Percentiles rank a stretch among this genome's conserved stretches.
These are phyloP conservation scores for Prototheca wickerhamii DNA, from an alignment of 163 green algal species.

Conservation along the genomic window DNA sequence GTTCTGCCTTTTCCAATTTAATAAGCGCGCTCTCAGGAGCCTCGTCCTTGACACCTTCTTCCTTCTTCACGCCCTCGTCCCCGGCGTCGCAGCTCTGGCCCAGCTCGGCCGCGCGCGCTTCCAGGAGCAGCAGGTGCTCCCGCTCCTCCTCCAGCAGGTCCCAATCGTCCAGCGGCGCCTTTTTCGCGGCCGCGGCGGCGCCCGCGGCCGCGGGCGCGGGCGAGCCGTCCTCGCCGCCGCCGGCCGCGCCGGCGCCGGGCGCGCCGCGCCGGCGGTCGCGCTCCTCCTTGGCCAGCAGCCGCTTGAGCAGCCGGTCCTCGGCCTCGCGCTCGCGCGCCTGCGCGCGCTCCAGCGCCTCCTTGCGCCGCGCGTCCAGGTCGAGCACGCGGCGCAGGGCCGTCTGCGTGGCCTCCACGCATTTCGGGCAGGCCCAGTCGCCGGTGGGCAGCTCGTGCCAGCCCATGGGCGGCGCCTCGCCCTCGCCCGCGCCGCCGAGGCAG, in stretches of 20 bases:
- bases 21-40: too few species aligned
- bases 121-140: neutral
- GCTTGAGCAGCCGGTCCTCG: conserved; percentile 10
- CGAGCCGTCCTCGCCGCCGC: neutral
- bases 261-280: neutral
- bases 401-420: neutral
- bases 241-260: neutral
- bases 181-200: conserved; percentile 2
- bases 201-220: neutral
- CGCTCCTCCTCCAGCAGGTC: conserved; percentile 15
- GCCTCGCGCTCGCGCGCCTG: conserved; percentile 5
- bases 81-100: neutral
- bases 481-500: conserved; percentile 49
- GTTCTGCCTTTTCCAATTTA: too few species aligned
- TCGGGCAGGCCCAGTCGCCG: neutral
- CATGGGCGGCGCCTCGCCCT: too few species aligned
- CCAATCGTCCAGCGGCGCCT: conserved; percentile 8
- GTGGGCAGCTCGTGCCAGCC: neutral
- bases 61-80: neutral
- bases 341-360: conserved; percentile 23
- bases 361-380: conserved; percentile 21
- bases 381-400: conserved; percentile 19
- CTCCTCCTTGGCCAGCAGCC: conserved; percentile 2
- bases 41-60: neutral
- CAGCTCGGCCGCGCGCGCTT: neutral